Evolutionary conservation across 768 basidiomycete genomes (phyloP).

Genomic region (Lactarius pseudohatsudake): DNA sequence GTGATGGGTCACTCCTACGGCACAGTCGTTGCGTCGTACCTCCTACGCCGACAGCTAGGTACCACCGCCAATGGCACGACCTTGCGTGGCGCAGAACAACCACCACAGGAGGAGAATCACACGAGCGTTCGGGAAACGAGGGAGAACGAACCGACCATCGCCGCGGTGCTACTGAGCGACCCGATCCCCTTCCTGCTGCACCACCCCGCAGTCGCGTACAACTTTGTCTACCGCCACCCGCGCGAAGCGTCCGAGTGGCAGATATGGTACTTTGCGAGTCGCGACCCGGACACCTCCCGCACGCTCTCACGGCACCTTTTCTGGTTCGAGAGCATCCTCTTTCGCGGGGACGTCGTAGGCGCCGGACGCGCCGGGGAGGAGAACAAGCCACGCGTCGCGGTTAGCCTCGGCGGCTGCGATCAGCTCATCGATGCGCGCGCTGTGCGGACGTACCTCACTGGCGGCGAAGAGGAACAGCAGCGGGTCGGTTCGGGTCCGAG

Average conservation of each 20-base stretch:
- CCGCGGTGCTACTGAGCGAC: constrained; percentile 54
- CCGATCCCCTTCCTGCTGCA: constrained; percentile 67
- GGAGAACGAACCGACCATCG: constrained; percentile 36
- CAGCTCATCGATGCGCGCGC: constrained; percentile 44
- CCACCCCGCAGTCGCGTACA: constrained; percentile 59
- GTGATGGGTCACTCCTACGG: constrained; percentile 63
- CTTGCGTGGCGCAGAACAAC: background rate
- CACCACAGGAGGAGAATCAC: background rate
- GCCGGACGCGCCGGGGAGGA: background rate
- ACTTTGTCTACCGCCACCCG: constrained; percentile 62
- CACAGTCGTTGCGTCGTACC: constrained; percentile 55
- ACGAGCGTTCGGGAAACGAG: too few relatives aligned
- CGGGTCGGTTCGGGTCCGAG: background rate
- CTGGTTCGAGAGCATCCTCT: constrained; percentile 62
- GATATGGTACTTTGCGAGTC: constrained; percentile 66
- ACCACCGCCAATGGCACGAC: background rate
- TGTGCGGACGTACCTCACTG: constrained; percentile 44
- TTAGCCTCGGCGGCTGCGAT: constrained; percentile 43
- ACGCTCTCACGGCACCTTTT: constrained; percentile 62
- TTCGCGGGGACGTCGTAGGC: constrained; percentile 53
- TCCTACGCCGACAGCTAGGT: constrained; percentile 41
- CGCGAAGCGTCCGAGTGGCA: constrained; percentile 58
- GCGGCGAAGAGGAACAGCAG: constrained; percentile 29
- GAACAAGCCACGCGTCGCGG: constrained; percentile 32
- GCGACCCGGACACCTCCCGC: constrained; percentile 61